phyloP scores from a whole-genome alignment of 164 flowering plant species.

The Vitis riparia region DNA sequence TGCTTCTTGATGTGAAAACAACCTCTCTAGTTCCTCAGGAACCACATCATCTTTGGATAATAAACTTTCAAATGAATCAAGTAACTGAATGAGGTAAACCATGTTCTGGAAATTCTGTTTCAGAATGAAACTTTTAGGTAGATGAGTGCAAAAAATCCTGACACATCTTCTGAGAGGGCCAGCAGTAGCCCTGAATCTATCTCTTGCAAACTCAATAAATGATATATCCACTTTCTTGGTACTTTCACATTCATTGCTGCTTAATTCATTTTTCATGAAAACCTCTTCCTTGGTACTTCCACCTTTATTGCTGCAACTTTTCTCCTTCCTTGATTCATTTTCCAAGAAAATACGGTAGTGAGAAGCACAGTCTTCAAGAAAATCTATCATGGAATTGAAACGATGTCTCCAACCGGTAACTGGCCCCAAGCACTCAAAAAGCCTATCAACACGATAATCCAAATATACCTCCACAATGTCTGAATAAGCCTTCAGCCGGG shows the following conservation, averaged over 20 bases:
- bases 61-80: slow-evolving; percentile 18
- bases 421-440: slow-evolving; percentile 4
- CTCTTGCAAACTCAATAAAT: too few species aligned
- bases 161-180: slow-evolving; percentile 9
- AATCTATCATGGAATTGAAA: slow-evolving; percentile 7
- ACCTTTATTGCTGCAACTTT: not conserved
- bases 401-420: slow-evolving; percentile 8
- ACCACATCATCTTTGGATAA: slow-evolving; percentile 10
- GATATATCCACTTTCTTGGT: too few species aligned
- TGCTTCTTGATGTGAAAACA: slow-evolving; percentile 12
- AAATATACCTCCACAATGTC: slow-evolving; percentile 4
- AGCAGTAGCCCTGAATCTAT: too few species aligned
- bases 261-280: too few species aligned
- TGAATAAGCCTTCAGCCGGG: not conserved
- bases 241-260: too few species aligned
- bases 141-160: slow-evolving; percentile 15
- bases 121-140: slow-evolving; percentile 12
- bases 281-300: too few species aligned
- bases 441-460: slow-evolving; percentile 8
- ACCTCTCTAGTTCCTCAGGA: slow-evolving; percentile 7
- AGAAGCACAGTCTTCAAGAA: slow-evolving; percentile 8
- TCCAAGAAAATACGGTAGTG: slow-evolving; percentile 16
- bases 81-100: not conserved
- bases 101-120: slow-evolving; percentile 4
- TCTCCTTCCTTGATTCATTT: not conserved